These are phyloP conservation scores for Medicago truncatula DNA, from an alignment of 306 rosid genomes.

Conservation along the genomic window DNA sequence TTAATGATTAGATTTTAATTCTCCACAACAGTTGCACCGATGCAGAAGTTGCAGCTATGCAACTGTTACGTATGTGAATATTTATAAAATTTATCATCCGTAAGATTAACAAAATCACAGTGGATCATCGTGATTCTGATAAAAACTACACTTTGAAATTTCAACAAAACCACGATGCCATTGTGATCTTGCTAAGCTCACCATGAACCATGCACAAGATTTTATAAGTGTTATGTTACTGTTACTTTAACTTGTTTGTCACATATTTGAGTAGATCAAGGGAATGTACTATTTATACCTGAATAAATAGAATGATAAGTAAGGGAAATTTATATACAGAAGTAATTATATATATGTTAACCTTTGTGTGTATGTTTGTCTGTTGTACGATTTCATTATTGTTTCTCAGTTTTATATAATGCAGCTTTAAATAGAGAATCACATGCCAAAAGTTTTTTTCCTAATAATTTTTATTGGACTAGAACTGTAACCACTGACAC, in stretches of 20 bases:
- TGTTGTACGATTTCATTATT: slow-evolving; percentile 14
- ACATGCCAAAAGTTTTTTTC: neutral
- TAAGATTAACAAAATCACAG: too few species aligned
- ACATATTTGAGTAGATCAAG: neutral
- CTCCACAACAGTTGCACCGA: too few species aligned
- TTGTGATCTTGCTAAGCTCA: too few species aligned
- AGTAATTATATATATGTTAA: neutral
- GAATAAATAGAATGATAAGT: slow-evolving; percentile 33
- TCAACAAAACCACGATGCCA: too few species aligned
- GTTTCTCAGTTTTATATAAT: neutral
- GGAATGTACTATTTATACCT: neutral
- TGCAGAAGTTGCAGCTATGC: too few species aligned
- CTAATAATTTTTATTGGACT: slow-evolving; percentile 9
- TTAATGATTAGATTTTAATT: too few species aligned
- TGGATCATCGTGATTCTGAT: too few species aligned
- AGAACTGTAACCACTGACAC: slow-evolving; percentile 36
- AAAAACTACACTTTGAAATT: too few species aligned
- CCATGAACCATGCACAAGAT: too few species aligned
- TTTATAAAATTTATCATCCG: too few species aligned
- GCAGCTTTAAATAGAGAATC: slow-evolving; percentile 27
- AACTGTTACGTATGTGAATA: too few species aligned
- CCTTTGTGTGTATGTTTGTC: neutral
- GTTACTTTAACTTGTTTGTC: neutral
- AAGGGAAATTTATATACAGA: neutral
- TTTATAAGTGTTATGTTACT: neutral